A percentile compares a stretch with the other conserved stretches of the same genome.
Conservation (phyloP, 345 rosid species). For the Eucalyptus curtisii region DNA sequence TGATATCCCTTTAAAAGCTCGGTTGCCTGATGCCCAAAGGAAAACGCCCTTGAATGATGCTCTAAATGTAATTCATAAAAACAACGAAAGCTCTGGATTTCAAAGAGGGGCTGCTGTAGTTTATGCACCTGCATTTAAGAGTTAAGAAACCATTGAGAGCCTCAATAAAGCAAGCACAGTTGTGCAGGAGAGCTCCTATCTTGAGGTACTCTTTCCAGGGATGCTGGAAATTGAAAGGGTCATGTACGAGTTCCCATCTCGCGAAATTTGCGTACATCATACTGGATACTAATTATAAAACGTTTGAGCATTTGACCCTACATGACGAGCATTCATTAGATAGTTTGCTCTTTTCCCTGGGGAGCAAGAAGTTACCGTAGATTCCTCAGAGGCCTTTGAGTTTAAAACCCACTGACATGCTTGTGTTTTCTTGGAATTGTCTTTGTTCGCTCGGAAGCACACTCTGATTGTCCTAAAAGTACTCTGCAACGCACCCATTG, state of each 20-base stretch:
- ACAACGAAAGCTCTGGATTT: neutral
- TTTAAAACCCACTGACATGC: slow-evolving; percentile 51
- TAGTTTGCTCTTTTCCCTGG: neutral
- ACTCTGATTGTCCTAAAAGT: slow-evolving; percentile 16
- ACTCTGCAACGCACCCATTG: slow-evolving; percentile 32
- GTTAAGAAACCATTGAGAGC: slow-evolving; percentile 25
- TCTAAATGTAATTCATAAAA: neutral
- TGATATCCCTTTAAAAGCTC: slow-evolving; percentile 26
- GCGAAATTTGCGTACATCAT: slow-evolving; percentile 36
- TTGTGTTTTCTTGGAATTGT: slow-evolving; percentile 11
- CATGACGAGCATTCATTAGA: neutral
- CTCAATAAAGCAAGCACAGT: slow-evolving; percentile 56
- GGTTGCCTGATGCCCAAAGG: slow-evolving; percentile 24
- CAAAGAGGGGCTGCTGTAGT: neutral
- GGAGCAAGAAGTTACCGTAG: slow-evolving; percentile 20
- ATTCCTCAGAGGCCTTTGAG: slow-evolving; percentile 63
- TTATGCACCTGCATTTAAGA: slow-evolving; percentile 36
- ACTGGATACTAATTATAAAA: neutral
- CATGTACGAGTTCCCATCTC: slow-evolving; percentile 78
- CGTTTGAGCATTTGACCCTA: neutral
- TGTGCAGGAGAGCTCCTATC: slow-evolving; percentile 49
- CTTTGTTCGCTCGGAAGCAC: slow-evolving; percentile 18
- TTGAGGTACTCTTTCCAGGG: slow-evolving; percentile 74
- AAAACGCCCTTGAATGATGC: neutral
- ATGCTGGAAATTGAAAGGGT: slow-evolving; percentile 48